These are phyloP conservation scores for Pseudotulostoma volvatum DNA, from an alignment of 495 filamentous ascomycete species.

Conservation along the genomic window DNA sequence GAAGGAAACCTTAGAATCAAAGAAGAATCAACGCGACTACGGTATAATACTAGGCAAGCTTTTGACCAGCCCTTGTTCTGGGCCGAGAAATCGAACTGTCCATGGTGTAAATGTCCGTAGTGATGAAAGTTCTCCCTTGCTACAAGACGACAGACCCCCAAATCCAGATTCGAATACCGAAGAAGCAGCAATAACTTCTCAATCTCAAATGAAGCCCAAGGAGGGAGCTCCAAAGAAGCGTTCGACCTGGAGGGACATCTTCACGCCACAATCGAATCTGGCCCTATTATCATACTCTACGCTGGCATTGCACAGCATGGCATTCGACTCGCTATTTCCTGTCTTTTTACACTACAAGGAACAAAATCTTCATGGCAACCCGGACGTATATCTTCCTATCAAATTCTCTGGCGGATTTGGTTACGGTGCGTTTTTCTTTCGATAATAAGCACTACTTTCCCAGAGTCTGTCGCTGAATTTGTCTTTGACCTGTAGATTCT, in stretches of 20 bases:
- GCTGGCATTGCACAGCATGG: conserved; percentile 58
- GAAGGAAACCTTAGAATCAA: conserved; percentile 58
- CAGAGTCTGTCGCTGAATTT: background rate
- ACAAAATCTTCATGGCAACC: conserved; percentile 37
- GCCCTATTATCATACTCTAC: conserved; percentile 62
- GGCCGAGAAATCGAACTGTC: conserved; percentile 8
- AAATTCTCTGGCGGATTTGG: conserved; percentile 68
- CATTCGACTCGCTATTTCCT: conserved; percentile 65
- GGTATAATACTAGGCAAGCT: conserved; percentile 48
- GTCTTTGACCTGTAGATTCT: conserved; percentile 25
- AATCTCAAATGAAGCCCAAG: background rate
- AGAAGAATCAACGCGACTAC: conserved; percentile 46
- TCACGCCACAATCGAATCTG: conserved; percentile 57
- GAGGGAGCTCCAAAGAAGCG: conserved; percentile 8
- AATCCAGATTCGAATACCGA: conserved; percentile 1
- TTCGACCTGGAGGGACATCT: conserved; percentile 46
- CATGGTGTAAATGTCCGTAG: conserved; percentile 9
- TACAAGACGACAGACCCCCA: conserved; percentile 6
- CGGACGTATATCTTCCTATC: conserved; percentile 48
- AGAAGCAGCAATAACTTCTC: background rate
- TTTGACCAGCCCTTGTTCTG: conserved; percentile 17
- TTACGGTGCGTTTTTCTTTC: conserved; percentile 22
- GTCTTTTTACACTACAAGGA: conserved; percentile 65
- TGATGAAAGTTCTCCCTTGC: conserved; percentile 27
- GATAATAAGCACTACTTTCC: no score